Evolutionary conservation across 2,329 filamentous ascomycete species (phyloP).

Genomic region (Colletotrichum endophyticum): DNA sequence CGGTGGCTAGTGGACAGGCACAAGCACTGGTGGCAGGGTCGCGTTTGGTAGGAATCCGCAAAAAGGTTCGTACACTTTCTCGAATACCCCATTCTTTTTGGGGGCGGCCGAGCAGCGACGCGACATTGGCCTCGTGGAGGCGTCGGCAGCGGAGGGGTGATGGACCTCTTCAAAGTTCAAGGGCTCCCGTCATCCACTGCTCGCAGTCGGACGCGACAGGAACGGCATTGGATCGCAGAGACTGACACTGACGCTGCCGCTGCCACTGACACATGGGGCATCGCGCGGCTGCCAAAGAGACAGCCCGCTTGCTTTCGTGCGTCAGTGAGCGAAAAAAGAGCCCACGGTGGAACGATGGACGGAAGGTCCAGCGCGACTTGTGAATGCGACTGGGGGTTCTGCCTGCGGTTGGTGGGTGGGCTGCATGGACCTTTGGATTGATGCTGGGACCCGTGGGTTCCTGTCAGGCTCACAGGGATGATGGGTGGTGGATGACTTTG

Average conservation of each 20-base stretch:
- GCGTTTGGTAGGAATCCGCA: background rate
- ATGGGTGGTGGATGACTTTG: background rate
- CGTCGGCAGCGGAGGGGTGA: constrained; percentile 3
- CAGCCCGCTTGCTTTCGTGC: background rate
- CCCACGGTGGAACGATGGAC: background rate
- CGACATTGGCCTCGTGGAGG: background rate
- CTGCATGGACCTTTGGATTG: background rate
- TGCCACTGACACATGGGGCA: background rate
- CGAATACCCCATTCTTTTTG: constrained; percentile 2
- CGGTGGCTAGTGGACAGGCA: background rate
- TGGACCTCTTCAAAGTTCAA: background rate
- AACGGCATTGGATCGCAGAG: background rate
- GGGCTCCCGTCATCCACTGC: background rate
- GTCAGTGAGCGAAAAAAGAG: background rate
- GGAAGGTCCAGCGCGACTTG: background rate
- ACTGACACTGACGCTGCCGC: background rate
- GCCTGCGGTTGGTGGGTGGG: background rate
- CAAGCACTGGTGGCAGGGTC: background rate
- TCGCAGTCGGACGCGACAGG: background rate
- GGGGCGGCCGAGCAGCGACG: background rate
- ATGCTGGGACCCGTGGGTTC: background rate
- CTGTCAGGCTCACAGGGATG: background rate
- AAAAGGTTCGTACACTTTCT: background rate
- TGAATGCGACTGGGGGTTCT: background rate
- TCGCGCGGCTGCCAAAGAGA: background rate